A percentile compares a stretch with the other conserved stretches of the same genome.
Evolutionary conservation across 371 early-diverging fungal species (phyloP).

Genomic region (Syncephalastrum monosporum): DNA sequence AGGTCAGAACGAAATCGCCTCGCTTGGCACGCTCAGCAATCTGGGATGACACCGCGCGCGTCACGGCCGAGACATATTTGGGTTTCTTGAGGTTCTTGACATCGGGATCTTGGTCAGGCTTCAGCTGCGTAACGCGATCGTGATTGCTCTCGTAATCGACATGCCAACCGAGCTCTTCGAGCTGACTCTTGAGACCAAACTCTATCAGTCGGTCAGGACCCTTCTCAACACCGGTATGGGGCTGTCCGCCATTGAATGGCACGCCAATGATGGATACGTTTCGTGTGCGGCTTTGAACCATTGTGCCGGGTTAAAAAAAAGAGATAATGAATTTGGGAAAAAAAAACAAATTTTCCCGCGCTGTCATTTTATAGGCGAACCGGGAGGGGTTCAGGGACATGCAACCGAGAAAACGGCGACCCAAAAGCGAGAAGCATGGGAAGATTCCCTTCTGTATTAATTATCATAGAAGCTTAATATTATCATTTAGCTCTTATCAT

Average conservation of each 20-base stretch:
- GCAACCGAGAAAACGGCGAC: no score
- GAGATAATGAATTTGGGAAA: no score
- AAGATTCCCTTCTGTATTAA: no score
- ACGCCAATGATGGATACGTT: constrained; percentile 76
- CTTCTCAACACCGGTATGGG: constrained; percentile 84
- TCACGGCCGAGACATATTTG: constrained; percentile 75
- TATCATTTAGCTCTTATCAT: not conserved
- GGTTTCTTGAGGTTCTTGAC: constrained; percentile 80
- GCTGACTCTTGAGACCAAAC: constrained; percentile 77
- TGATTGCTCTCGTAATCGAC: constrained; percentile 71
- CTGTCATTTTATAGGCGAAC: no score
- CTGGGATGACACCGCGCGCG: constrained; percentile 62
- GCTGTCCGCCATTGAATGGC: constrained; percentile 78
- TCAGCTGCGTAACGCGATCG: constrained; percentile 50
- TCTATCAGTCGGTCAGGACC: constrained; percentile 81
- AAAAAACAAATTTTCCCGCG: no score
- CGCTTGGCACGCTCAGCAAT: constrained; percentile 62
- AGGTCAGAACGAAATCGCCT: constrained; percentile 78
- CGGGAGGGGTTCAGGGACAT: no score
- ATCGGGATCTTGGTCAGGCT: constrained; percentile 61
- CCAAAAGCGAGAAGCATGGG: no score
- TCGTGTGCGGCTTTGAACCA: constrained; percentile 14
- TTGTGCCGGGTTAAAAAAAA: no score
- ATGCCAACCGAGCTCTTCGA: constrained; percentile 76
- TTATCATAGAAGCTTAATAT: no score